Base-by-base conservation (phyloP, 805 yeast genomes). In the Vanderwaltozyma polyspora region DNA sequence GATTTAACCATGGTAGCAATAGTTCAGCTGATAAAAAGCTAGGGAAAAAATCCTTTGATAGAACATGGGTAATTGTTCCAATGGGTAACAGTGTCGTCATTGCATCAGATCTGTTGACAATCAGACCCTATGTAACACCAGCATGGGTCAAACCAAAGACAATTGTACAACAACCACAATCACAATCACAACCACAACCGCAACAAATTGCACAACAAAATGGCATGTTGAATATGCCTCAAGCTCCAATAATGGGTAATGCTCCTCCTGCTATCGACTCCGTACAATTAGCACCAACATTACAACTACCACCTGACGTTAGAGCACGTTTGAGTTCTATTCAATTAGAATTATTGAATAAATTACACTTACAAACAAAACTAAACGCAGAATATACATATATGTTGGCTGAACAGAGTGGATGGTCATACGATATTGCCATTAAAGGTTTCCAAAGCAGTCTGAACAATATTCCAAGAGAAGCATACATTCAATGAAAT, bases 331-430 rank as follows among this genome's bases (percentile, higher is more conserved):
- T 79, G 29, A 66, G 56, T 25, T 66, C 68, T 0, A 53, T 59
- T 6, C 93, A 81, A 52, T 74, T 78, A 42, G 78, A 76, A 37
- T 56, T 84, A 5, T 66, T 83, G 13, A 67, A 70, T 16, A 78
- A 71, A 48, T 60, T 89, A 17, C 72, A 79, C 59, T 55, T 68
- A 19, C 83, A 79, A 42, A 87, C 96, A 0, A 74, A 76, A 32
- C 64, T 87, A 45, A 86, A 72, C 44, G 64, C 81, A n/a, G 81
- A 82, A 47, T 87, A 76, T 55, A 82, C 89, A 0, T 61, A 76
- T 19, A 73, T 87, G 81, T 68, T 91, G 26, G 79, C 86, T 37
- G 86, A 85, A 53, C 95, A 86, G 56, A 84, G 94, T 49, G 69
- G 72, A 35, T 87, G 93, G 87, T 79, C 82, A 55, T 77, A 74